phyloP scores from a whole-genome alignment of 2,329 filamentous ascomycete genomes.

The Diaporthe aspalathi region DNA sequence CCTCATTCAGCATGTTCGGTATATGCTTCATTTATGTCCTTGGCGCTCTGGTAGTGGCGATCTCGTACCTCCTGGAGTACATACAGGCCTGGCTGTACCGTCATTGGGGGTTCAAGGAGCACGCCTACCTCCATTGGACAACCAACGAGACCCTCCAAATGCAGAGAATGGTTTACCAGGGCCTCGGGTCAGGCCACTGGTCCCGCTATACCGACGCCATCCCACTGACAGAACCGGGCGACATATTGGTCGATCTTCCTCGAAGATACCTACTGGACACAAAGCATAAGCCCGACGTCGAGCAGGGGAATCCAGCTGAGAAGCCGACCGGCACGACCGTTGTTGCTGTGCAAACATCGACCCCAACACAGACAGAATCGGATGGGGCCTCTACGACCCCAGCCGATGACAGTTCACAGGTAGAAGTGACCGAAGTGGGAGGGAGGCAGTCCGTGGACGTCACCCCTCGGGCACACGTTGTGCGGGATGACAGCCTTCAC shows the following conservation, averaged over 20 bases:
- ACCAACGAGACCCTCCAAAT: slow-evolving; percentile 44
- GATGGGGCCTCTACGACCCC: background rate
- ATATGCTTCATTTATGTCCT: slow-evolving; percentile 42
- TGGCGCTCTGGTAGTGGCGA: slow-evolving; percentile 39
- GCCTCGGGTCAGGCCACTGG: background rate
- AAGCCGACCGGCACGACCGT: background rate
- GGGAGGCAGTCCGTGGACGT: background rate
- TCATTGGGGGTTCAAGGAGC: slow-evolving; percentile 34
- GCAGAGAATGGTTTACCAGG: slow-evolving; percentile 46
- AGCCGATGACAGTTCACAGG: background rate
- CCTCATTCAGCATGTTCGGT: slow-evolving; percentile 46
- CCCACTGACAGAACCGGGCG: background rate
- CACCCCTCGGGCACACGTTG: background rate
- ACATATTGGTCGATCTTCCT: background rate
- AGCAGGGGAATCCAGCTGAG: background rate
- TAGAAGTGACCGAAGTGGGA: background rate
- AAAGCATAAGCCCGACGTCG: background rate
- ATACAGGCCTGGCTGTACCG: slow-evolving; percentile 37
- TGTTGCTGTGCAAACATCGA: background rate
- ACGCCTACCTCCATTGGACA: slow-evolving; percentile 44
- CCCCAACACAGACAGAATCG: background rate
- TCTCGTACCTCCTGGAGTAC: slow-evolving; percentile 39
- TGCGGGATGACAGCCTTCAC: background rate
- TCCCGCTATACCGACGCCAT: background rate
- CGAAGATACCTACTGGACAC: background rate